These are phyloP conservation scores for Powellomyces hirtus DNA, from an alignment of 192 early-diverging fungal species.

Conservation along the genomic window DNA sequence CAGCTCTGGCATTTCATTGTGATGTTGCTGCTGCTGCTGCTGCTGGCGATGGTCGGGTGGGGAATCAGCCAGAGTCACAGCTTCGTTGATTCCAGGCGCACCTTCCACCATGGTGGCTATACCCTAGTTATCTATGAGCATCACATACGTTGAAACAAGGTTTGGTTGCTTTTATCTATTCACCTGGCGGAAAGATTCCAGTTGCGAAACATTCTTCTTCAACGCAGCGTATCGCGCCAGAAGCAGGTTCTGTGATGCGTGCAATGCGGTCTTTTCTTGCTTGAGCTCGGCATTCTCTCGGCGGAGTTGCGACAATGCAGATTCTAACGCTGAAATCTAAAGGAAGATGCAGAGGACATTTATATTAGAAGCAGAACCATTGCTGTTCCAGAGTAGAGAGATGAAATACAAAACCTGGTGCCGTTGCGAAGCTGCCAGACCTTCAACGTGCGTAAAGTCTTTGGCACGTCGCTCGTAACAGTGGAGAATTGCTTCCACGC, in stretches of 20 bases:
- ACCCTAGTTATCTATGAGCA: too few species aligned
- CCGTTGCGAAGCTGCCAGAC: neutral
- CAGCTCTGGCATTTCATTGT: too few species aligned
- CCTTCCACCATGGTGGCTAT: neutral
- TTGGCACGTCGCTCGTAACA: neutral
- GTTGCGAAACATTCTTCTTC: slow-evolving; percentile 37
- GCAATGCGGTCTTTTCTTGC: slow-evolving; percentile 29
- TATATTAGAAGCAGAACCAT: too few species aligned
- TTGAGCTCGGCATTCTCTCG: neutral
- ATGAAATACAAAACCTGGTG: neutral
- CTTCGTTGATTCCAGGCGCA: neutral
- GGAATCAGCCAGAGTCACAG: too few species aligned
- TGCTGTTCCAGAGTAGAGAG: too few species aligned
- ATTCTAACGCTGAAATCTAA: too few species aligned
- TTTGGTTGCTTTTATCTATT: too few species aligned
- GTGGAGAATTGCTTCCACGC: neutral
- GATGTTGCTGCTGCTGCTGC: too few species aligned
- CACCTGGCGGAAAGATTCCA: slow-evolving; percentile 47
- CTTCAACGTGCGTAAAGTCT: neutral
- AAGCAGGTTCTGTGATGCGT: slow-evolving; percentile 19
- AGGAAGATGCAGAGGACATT: too few species aligned
- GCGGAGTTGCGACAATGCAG: too few species aligned
- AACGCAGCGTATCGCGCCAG: slow-evolving; percentile 35
- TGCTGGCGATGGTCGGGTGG: too few species aligned
- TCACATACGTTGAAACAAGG: too few species aligned